phyloP scores from a whole-genome alignment of 306 rosid genomes.

The Crataegus laevigata region DNA sequence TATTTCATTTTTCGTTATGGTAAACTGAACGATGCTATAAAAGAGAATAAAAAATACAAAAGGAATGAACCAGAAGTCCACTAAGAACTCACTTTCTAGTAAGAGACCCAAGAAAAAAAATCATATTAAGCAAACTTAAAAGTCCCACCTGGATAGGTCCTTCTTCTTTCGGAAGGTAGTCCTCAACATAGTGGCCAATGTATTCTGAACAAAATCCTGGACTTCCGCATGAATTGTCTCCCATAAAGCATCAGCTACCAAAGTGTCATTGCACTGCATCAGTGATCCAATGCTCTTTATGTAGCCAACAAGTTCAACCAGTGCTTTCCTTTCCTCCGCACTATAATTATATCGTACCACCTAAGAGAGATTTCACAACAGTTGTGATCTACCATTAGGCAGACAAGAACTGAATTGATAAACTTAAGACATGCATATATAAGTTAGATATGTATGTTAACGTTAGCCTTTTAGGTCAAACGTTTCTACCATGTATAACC shows the following conservation, averaged over 20 bases:
- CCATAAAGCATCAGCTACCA: conserved; percentile 98
- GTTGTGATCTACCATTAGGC: not conserved
- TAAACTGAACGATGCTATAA: not conserved
- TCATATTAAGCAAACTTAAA: conserved; percentile 6
- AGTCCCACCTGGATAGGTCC: conserved; percentile 81
- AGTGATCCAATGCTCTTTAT: conserved; percentile 93
- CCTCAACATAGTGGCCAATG: conserved; percentile 82
- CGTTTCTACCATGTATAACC: not conserved
- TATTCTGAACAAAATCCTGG: conserved; percentile 97
- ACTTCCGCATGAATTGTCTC: conserved; percentile 98
- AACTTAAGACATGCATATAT: not conserved
- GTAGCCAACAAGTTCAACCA: conserved; percentile 90
- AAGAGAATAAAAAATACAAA: not conserved
- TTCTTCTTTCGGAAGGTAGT: conserved; percentile 97
- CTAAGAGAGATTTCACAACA: conserved; percentile 29
- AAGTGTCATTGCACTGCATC: conserved; percentile 89
- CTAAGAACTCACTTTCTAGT: not conserved
- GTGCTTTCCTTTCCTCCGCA: conserved; percentile 80
- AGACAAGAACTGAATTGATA: not conserved
- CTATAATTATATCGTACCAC: conserved; percentile 90
- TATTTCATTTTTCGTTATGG: not conserved
- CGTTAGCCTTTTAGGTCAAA: not conserved
- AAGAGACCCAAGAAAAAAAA: not conserved
- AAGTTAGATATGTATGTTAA: not conserved
- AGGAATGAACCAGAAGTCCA: not conserved